Base-by-base conservation (phyloP, 768 basidiomycete genomes). In the Megacollybia marginata region DNA sequence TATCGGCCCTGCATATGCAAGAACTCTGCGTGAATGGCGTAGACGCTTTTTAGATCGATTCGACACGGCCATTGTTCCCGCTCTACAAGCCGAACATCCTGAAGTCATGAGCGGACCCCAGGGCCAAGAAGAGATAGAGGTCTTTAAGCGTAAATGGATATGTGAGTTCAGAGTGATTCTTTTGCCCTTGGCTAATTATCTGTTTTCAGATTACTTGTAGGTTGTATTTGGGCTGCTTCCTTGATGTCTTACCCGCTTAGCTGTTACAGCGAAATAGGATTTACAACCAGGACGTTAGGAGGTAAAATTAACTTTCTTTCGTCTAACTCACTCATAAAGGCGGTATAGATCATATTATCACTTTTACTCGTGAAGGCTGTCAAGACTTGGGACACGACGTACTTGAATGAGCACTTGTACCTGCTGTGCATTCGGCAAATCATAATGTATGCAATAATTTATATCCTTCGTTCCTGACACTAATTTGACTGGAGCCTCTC, bases 1-100 rank as follows among this genome's bases (percentile, higher is more conserved):
- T 65, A 79, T 82, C 56, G 79, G 78, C 8, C 75, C 76, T 20
- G 75, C 82, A 59, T 83, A 82, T 60, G 75, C 81, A 10, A 72
- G 80, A 16, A 82, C 88, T 12, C 70, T 90, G 7, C 75, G 87
- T 18, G 86, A 88, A 67, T 90, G 88, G 88, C 69, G 80, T 10
- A 61, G 65, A 20, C 71, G 82, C 9, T 89, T 89, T 65, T 58
- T 78, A 44, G 64, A 67, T 18, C 65, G 69, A 23, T 91, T 86
- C 58, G 78, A 82, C 31, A 63, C 61, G 10, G 69, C 75, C 31
- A 78, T 88, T 47, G 73, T 74, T 2, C 81, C 82, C 4, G 75
- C 83, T 0, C 65, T 89, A 48, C 68, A 71, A 57, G 65, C 67
- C 15, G 81, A 87, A 57, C 79, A 85, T 55, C 80, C 79, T 0